Base-by-base conservation (phyloP, 1,284 basidiomycete species). In the Thelephora terrestris region DNA sequence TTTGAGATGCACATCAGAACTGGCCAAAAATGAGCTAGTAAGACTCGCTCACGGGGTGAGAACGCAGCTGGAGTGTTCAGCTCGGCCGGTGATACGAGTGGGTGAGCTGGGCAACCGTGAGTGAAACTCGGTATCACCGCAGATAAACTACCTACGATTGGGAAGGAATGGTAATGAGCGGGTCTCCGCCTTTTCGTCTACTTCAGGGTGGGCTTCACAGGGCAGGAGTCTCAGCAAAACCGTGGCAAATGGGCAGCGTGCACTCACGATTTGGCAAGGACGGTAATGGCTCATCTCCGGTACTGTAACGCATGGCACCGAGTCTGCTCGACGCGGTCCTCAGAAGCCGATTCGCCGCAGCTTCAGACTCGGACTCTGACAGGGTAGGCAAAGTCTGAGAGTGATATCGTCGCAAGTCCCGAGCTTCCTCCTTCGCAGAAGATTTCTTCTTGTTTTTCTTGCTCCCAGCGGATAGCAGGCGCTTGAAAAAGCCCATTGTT, bases 401-500 rank as follows among this genome's bases (percentile, higher is more conserved):
- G 3, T 50, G 40, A 25, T 52, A 43, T 4, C 49, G 53, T 18
- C 50, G 50, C 50, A 62, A 53, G 44, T 58, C 55, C 51, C 57
- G 52, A 57, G 59, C 56, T 47, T 52, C 14, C 27, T 47, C n/a
- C 32, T 55, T 1, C 29, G 24, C 37, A 43, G 40, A 17, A 36
- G 44, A 7, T 49, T 56, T 59, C 46, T 76, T 78, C 64, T 74
- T 77, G 56, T 70, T 74, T 62, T 76, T 81, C 66, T 73, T 80
- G 64, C 71, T 76, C 45, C 81, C 71, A 29, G 87, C 66, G 9
- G 85, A 86, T 47, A 88, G 74, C 54, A 88, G 67, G 35, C 76
- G 79, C 56, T 81, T 81, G 57, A 88, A 64, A 49, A 86, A 76
- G 20, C 79, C 78, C 83, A 87, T 87, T 38, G 46, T 56, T 2